These are phyloP conservation scores for Truncatella angustata DNA, from an alignment of 2,329 filamentous ascomycete species.

Conservation along the genomic window DNA sequence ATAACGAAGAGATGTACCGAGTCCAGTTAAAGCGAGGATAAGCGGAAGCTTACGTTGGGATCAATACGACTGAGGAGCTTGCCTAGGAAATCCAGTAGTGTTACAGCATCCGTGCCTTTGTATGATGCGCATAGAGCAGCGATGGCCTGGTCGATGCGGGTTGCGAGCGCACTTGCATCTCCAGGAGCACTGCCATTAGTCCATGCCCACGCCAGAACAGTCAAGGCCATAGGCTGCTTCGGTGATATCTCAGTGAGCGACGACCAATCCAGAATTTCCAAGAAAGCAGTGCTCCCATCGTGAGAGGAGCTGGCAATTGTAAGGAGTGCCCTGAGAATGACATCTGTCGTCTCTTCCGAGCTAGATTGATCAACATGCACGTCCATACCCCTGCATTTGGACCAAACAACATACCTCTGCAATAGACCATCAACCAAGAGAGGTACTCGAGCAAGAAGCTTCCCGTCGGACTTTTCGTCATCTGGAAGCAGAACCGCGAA, in stretches of 20 bases:
- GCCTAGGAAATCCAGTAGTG: slow-evolving; percentile 56
- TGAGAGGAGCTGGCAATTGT: slow-evolving; percentile 51
- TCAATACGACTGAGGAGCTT: slow-evolving; percentile 49
- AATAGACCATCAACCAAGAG: slow-evolving; percentile 52
- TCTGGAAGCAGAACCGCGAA: slow-evolving; percentile 58
- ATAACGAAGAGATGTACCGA: too few relatives aligned
- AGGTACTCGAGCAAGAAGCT: slow-evolving; percentile 52
- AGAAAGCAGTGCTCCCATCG: slow-evolving; percentile 48
- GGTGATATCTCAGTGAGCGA: slow-evolving; percentile 57
- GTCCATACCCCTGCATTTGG: neutral
- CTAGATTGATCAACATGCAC: slow-evolving; percentile 30
- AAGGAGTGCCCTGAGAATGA: slow-evolving; percentile 57
- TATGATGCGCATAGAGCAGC: slow-evolving; percentile 51
- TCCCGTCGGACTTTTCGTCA: slow-evolving; percentile 39
- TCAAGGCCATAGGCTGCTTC: slow-evolving; percentile 50
- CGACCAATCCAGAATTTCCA: slow-evolving; percentile 46
- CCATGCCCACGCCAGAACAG: slow-evolving; percentile 58
- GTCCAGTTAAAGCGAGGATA: too few relatives aligned
- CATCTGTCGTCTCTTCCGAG: slow-evolving; percentile 47
- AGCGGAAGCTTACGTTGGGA: slow-evolving; percentile 41
- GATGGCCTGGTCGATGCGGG: slow-evolving; percentile 47
- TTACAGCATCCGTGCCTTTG: slow-evolving; percentile 58
- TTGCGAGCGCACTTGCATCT: slow-evolving; percentile 28
- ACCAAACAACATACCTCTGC: slow-evolving; percentile 42
- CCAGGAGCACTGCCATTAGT: slow-evolving; percentile 43